Conservation (phyloP, 2,329 filamentous ascomycete genomes). For the Niveomyces coronatus region DNA sequence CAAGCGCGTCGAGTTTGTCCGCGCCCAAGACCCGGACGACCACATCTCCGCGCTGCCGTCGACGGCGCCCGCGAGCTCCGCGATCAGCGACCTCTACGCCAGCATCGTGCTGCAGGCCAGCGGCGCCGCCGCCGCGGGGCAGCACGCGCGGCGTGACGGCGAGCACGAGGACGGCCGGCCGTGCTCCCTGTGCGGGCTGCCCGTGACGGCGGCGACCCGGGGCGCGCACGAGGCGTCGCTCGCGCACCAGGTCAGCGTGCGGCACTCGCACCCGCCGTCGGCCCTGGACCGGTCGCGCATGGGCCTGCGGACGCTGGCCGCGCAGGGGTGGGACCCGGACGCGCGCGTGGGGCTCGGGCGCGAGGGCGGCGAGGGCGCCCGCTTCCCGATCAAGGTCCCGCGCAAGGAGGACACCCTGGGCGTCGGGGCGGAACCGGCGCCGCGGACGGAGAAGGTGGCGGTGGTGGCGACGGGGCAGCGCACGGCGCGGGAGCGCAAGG, state of each 20-base stretch:
- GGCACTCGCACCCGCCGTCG: conserved; percentile 63
- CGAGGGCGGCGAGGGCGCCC: conserved; percentile 54
- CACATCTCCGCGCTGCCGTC: conserved; percentile 18
- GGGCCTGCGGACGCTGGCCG: conserved; percentile 55
- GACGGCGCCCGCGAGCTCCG: conserved; percentile 15
- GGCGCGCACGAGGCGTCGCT: conserved; percentile 49
- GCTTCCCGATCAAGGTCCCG: conserved; percentile 62
- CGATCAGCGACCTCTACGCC: conserved; percentile 52
- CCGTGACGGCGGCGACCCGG: conserved; percentile 21
- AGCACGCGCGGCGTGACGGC: background rate
- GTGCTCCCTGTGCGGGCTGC: conserved; percentile 28
- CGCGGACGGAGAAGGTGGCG: conserved; percentile 27
- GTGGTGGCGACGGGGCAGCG: conserved; percentile 39
- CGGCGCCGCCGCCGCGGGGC: conserved; percentile 10
- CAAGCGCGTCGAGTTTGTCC: conserved; percentile 46
- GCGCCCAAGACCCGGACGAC: conserved; percentile 32
- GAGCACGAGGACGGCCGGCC: conserved; percentile 9
- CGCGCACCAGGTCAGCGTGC: conserved; percentile 60
- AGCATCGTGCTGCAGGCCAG: conserved; percentile 46
- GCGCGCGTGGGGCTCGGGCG: conserved; percentile 61
- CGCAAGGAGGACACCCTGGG: conserved; percentile 68
- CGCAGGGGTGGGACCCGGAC: conserved; percentile 68
- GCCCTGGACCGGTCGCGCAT: conserved; percentile 59
- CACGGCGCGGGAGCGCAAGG: conserved; percentile 61
- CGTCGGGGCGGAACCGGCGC: conserved; percentile 46